Base-by-base conservation (phyloP, 2,329 filamentous ascomycete species). In the Ceratocystis papillata region DNA sequence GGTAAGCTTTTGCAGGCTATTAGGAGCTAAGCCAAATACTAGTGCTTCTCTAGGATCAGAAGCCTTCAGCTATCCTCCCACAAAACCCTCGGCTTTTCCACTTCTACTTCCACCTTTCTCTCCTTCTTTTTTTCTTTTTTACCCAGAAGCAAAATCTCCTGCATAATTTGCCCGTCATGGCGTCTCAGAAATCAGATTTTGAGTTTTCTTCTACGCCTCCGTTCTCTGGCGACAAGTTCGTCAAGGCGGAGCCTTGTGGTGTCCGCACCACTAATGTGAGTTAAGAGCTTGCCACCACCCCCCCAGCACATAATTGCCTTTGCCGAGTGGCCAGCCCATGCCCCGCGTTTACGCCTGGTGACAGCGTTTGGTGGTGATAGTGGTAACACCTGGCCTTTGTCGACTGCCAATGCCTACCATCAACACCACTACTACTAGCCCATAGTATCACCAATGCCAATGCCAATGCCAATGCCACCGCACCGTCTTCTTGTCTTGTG, bases 201-300 rank as follows among this genome's bases (percentile, higher is more conserved):
- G 73, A 76, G 71, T 78, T 78, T 70, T 74, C 77, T 69, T 71
- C 75, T 67, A 79, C 77, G 70, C 77, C 77, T 61, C 71, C 76
- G 62, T 69, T 69, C 41, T 33, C 68, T 71, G 73, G 70, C 67
- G 74, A 87, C 71, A 86, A 86, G 71, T 90, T 87, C 73, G 87
- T 87, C 67, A 86, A 83, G 62, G 81, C 82, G 70, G 85, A 89
- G 76, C 88, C 90, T 72, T 77, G 76, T 70, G 77, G 77, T 68
- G 76, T 79, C 69, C 73, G 73, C 67, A 74, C 73, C 65, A 79
- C 77, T 66, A 73, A 73, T 71, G 77, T 78, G 62, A 71, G 84
- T 66, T 68, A 7, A 20, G 12, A 28, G 37, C 15, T 33, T 33
- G 20, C 20, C 44, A 30, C 6, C n/a, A 8, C 44, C 55, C 83